These are phyloP conservation scores for Conringia planisiliqua DNA, from an alignment of 345 rosid genomes.

Conservation along the genomic window DNA sequence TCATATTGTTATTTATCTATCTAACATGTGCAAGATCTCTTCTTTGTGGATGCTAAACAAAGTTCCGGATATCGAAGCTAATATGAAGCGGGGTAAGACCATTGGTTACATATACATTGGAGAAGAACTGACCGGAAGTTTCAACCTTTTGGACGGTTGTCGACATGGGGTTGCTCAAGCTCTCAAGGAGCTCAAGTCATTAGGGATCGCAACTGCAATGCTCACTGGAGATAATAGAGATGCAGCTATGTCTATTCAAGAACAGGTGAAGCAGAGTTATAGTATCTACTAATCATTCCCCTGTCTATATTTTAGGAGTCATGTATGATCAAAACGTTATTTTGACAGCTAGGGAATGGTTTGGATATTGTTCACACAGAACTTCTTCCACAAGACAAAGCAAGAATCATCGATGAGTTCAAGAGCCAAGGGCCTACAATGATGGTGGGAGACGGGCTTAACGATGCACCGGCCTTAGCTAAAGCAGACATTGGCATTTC, in stretches of 20 bases:
- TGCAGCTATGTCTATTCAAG: constrained; percentile 59
- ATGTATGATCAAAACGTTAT: not conserved
- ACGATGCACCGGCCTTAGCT: constrained; percentile 89
- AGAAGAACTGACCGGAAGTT: constrained; percentile 42
- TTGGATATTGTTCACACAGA: constrained; percentile 57
- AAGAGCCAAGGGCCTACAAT: constrained; percentile 54
- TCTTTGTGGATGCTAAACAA: not conserved
- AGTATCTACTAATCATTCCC: not conserved
- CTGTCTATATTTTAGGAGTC: not conserved
- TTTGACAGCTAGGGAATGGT: constrained; percentile 50
- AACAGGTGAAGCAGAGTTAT: constrained; percentile 48
- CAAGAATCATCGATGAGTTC: constrained; percentile 42
- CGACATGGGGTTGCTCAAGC: constrained; percentile 70
- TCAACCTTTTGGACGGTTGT: constrained; percentile 67
- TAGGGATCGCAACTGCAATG: constrained; percentile 62
- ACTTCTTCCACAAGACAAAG: constrained; percentile 80
- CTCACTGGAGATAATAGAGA: constrained; percentile 78
- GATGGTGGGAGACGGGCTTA: constrained; percentile 92
- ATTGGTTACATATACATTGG: constrained; percentile 56
- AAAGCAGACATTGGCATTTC: constrained; percentile 84
- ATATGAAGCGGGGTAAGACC: constrained; percentile 44
- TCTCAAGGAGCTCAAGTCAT: constrained; percentile 44
- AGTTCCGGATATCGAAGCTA: constrained; percentile 40
- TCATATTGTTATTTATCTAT: not conserved
- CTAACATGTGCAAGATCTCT: constrained; percentile 9